phyloP scores from a whole-genome alignment of 2,329 filamentous ascomycete species.

The Exophiala sp. region DNA sequence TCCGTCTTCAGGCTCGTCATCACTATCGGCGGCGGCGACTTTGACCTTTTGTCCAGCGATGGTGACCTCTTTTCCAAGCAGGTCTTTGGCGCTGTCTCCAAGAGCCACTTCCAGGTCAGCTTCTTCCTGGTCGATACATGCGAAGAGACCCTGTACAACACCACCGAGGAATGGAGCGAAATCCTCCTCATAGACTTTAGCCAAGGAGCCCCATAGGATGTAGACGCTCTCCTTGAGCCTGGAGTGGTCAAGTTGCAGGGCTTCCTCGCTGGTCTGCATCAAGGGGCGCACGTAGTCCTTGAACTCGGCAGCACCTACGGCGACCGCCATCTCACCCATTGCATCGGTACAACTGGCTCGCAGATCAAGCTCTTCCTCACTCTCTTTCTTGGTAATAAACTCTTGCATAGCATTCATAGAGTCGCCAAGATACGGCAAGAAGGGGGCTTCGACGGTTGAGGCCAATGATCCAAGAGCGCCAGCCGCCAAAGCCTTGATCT shows the following conservation, averaged over 20 bases:
- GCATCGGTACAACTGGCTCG: conserved; percentile 87
- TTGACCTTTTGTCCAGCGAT: conserved; percentile 83
- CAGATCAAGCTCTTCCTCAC: conserved; percentile 83
- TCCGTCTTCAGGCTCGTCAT: conserved; percentile 56
- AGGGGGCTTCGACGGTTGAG: conserved; percentile 74
- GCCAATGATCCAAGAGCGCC: conserved; percentile 89
- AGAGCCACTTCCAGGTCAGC: conserved; percentile 73
- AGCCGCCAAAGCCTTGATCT: conserved; percentile 84
- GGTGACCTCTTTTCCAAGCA: conserved; percentile 71
- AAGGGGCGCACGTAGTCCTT: conserved; percentile 86
- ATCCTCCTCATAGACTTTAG: conserved; percentile 82
- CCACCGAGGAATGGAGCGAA: conserved; percentile 47
- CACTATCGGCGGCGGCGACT: conserved; percentile 63
- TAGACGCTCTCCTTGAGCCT: conserved; percentile 94
- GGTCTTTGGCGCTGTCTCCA: conserved; percentile 68
- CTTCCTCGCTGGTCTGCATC: conserved; percentile 90
- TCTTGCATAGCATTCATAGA: conserved; percentile 86
- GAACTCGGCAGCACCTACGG: conserved; percentile 82
- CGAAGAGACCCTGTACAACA: conserved; percentile 60
- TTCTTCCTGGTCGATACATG: conserved; percentile 86
- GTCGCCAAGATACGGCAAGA: conserved; percentile 85
- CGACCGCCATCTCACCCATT: conserved; percentile 85
- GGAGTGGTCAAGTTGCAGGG: conserved; percentile 80
- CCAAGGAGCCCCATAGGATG: conserved; percentile 91
- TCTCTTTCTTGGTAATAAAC: conserved; percentile 82